Conservation (phyloP, 2,329 filamentous ascomycete species). For the Leptographium procerum region DNA sequence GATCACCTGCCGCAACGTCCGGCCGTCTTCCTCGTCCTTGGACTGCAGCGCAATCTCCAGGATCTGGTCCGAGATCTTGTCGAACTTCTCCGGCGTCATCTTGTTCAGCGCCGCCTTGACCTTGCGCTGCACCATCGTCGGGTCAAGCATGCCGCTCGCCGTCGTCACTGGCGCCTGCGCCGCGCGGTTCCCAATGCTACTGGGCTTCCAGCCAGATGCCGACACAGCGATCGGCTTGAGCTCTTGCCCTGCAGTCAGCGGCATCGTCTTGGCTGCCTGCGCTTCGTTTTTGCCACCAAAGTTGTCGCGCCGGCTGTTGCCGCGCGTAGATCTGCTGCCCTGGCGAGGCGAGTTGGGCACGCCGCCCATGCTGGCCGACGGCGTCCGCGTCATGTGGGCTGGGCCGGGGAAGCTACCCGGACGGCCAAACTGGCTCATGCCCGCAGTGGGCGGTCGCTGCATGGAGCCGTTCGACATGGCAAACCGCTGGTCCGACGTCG, state of each 20-base stretch:
- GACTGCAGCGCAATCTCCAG: conserved; percentile 87
- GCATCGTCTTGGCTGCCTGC: conserved; percentile 76
- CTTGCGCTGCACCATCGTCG: conserved; percentile 93
- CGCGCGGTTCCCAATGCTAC: conserved; percentile 44
- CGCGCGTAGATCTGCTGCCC: conserved; percentile 48
- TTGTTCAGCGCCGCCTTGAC: conserved; percentile 98
- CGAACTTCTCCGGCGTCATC: conserved; percentile 99
- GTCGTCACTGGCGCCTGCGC: conserved; percentile 28
- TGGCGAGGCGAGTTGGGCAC: conserved; percentile 62
- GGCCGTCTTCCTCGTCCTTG: conserved; percentile 87
- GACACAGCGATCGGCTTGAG: conserved; percentile 68
- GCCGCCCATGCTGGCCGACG: conserved; percentile 39
- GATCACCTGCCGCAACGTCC: conserved; percentile 92
- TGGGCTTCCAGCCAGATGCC: conserved; percentile 79
- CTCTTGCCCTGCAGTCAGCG: conserved; percentile 72
- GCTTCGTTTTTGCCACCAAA: conserved; percentile 47
- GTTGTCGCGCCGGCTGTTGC: conserved; percentile 51
- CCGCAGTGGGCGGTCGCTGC: conserved; percentile 25
- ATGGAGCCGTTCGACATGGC: conserved; percentile 46
- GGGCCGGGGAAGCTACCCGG: conserved; percentile 52
- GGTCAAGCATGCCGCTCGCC: conserved; percentile 56
- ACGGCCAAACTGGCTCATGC: conserved; percentile 34
- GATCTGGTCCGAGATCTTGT: conserved; percentile 88
- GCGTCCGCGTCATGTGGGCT: conserved; percentile 53
- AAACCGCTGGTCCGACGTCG: conserved; percentile 69